phyloP scores from a whole-genome alignment of 2,329 filamentous ascomycete species.

The Leptographium wingfieldii region DNA sequence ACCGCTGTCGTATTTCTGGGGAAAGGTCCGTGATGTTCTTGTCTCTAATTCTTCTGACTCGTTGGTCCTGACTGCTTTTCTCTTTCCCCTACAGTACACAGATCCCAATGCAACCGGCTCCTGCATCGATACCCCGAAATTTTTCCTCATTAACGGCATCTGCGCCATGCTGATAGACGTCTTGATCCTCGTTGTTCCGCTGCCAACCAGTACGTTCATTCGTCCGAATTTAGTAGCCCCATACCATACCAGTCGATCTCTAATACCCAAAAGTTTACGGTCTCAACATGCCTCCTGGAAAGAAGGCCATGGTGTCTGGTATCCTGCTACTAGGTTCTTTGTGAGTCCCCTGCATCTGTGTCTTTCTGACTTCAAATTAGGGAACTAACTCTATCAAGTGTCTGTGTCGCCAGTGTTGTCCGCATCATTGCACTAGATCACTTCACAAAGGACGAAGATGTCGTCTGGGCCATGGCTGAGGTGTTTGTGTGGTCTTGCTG shows the following conservation, averaged over 20 bases:
- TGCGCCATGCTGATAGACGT: slow-evolving; percentile 1
- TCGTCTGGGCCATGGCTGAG: slow-evolving; percentile 2
- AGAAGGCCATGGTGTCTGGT: not conserved
- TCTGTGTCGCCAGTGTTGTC: not conserved
- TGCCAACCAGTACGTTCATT: not conserved
- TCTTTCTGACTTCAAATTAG: not conserved
- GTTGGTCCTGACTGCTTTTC: not conserved
- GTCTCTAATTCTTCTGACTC: not conserved
- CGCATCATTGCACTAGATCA: not conserved
- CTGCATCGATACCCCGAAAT: not conserved
- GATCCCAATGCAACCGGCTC: not conserved
- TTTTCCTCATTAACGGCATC: slow-evolving; percentile 1
- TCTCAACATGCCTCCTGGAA: not conserved
- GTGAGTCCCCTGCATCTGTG: not conserved
- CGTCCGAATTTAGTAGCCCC: not conserved
- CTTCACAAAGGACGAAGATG: not conserved
- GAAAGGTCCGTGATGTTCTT: not conserved
- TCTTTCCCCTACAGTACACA: not conserved
- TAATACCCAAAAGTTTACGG: not conserved
- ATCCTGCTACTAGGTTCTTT: not conserved
- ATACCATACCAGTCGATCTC: not conserved
- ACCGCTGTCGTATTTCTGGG: not conserved
- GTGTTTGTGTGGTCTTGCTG: slow-evolving; percentile 3
- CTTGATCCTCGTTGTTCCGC: not conserved
- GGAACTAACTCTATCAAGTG: not conserved